A percentile compares a stretch with the other conserved stretches of the same genome.
These are phyloP conservation scores for Theobroma cacao DNA, from an alignment of 345 rosid genomes.

Conservation along the genomic window DNA sequence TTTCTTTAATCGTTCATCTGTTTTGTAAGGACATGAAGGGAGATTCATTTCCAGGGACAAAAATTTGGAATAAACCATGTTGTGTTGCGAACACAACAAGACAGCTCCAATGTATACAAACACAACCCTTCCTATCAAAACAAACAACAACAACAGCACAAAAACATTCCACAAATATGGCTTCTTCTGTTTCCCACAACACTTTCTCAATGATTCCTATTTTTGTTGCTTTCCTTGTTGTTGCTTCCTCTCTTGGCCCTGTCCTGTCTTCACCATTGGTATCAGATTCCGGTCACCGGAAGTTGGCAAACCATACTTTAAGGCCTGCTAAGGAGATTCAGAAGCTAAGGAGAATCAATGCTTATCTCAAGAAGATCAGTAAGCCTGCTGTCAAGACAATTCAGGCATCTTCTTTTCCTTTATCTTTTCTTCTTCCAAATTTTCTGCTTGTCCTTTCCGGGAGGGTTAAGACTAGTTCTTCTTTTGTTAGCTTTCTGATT, in stretches of 20 bases:
- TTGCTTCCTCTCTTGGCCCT: constrained; percentile 35
- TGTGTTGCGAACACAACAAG: constrained; percentile 34
- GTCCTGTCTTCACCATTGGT: constrained; percentile 31
- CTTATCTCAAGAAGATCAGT: constrained; percentile 69
- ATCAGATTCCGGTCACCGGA: constrained; percentile 42
- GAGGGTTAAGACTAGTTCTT: not conserved
- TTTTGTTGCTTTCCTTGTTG: constrained; percentile 48
- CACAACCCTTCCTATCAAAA: constrained; percentile 23
- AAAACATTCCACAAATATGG: constrained; percentile 57
- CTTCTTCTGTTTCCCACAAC: constrained; percentile 34
- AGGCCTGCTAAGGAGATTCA: constrained; percentile 42
- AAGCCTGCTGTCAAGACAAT: constrained; percentile 88
- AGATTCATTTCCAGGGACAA: constrained; percentile 38
- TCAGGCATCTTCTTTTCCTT: constrained; percentile 38
- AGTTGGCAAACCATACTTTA: constrained; percentile 45
- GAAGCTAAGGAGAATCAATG: constrained; percentile 48
- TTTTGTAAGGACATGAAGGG: constrained; percentile 44
- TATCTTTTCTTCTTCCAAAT: not conserved
- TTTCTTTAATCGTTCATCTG: not conserved
- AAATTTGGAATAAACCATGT: constrained; percentile 23
- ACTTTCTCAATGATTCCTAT: constrained; percentile 33
- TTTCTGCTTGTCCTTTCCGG: not conserved
- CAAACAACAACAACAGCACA: constrained; percentile 25
- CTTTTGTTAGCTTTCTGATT: constrained; percentile 4
- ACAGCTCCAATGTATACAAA: constrained; percentile 56